Conservation (phyloP, 805 yeast genomes). For the Starmerella floricola region DNA sequence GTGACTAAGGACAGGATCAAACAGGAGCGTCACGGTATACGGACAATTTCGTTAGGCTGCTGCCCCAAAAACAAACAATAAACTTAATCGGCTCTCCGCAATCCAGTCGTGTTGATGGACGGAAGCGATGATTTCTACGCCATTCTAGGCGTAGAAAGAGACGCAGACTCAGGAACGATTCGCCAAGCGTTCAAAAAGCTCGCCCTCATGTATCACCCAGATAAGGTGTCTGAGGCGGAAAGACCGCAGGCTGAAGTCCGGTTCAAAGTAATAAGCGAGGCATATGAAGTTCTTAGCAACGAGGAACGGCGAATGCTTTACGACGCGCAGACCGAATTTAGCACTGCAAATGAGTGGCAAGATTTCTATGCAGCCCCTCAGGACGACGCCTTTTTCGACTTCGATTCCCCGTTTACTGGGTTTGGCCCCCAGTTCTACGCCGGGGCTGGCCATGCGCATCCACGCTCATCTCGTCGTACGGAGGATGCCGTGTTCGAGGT, state of each 20-base stretch:
- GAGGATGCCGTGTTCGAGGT: slow-evolving; percentile 58
- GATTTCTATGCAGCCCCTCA: slow-evolving; percentile 25
- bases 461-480: slow-evolving; percentile 31
- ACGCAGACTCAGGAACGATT: slow-evolving; percentile 61
- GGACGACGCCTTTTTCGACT: slow-evolving; percentile 4
- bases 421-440: slow-evolving; percentile 2
- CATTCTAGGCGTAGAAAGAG: slow-evolving; percentile 52
- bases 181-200: slow-evolving; percentile 73
- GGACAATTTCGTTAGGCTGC: too few species aligned
- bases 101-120: slow-evolving; percentile 2
- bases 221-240: slow-evolving; percentile 59
- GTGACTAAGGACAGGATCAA: too few species aligned
- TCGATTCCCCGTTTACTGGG: slow-evolving; percentile 1
- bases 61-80: not conserved
- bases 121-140: slow-evolving; percentile 38
- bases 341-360: slow-evolving; percentile 32
- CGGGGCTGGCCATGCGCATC: slow-evolving; percentile 5
- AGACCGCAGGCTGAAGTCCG: slow-evolving; percentile 59
- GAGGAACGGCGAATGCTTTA: slow-evolving; percentile 32
- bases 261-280: slow-evolving; percentile 75
- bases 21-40: too few species aligned
- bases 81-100: too few species aligned
- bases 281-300: slow-evolving; percentile 73
- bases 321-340: slow-evolving; percentile 25
- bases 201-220: slow-evolving; percentile 81